Percentiles rank a stretch among this genome's conserved stretches.
These are phyloP conservation scores for Crithidia brevicula DNA, from an alignment of 208 protist genomes.

Conservation along the genomic window DNA sequence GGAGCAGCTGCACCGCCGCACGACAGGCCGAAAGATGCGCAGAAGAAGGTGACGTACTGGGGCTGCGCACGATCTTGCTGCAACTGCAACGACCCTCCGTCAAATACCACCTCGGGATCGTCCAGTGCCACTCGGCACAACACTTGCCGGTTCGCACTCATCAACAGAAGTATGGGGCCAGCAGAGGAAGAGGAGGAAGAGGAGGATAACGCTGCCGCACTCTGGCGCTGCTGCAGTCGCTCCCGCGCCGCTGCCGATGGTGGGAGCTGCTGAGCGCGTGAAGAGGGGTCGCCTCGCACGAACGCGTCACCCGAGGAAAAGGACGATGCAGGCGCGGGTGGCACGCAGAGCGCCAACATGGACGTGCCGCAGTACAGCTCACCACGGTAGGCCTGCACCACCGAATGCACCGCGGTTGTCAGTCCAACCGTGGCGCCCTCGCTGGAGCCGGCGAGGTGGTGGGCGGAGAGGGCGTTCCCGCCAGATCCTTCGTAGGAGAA, in stretches of 20 bases:
- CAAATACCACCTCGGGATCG: constrained; percentile 10
- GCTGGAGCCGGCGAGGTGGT: neutral
- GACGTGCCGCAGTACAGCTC: constrained; percentile 46
- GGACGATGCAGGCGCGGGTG: constrained; percentile 25
- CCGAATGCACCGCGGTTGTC: constrained; percentile 46
- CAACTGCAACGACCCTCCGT: constrained; percentile 8
- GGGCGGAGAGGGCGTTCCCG: neutral
- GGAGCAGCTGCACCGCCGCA: neutral
- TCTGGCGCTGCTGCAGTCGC: neutral
- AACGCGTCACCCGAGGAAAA: too few relatives aligned
- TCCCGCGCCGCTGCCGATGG: constrained; percentile 9
- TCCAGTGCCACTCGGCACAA: constrained; percentile 23
- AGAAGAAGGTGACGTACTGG: constrained; percentile 25
- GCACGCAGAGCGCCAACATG: constrained; percentile 60
- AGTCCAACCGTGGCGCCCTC: constrained; percentile 3
- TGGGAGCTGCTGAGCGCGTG: neutral
- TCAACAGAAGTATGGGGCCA: constrained; percentile 13
- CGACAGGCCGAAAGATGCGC: too few relatives aligned
- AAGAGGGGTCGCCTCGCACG: neutral
- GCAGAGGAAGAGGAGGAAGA: neutral
- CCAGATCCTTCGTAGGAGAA: constrained; percentile 9
- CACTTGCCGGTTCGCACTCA: constrained; percentile 31
- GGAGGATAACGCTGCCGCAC: neutral
- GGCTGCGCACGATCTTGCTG: constrained; percentile 21
- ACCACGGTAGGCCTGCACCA: constrained; percentile 59